These are phyloP conservation scores for Penicillium brevicompactum DNA, from an alignment of 2,329 filamentous ascomycete species.

Conservation along the genomic window DNA sequence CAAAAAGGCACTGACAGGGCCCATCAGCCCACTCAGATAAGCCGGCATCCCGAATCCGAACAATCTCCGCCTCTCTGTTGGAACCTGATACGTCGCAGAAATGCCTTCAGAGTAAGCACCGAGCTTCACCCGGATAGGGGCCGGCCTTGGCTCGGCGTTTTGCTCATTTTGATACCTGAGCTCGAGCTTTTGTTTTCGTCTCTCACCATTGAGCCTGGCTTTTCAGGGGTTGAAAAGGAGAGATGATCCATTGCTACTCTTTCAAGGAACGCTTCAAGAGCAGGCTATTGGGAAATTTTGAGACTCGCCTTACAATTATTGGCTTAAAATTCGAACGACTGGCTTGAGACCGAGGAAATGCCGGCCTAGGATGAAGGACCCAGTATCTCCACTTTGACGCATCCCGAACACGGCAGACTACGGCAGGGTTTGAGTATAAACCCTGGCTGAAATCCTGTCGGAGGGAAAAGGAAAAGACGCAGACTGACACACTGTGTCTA, in stretches of 20 bases:
- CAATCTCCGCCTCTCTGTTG: neutral
- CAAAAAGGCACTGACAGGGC: neutral
- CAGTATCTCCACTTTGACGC: conserved; percentile 1
- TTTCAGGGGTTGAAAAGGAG: too few relatives aligned
- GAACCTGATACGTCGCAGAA: neutral
- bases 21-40: neutral
- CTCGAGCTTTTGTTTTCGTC: neutral
- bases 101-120: conserved; percentile 9
- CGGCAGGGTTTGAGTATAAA: neutral
- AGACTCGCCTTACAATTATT: neutral
- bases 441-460: neutral
- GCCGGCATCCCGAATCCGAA: conserved; percentile 10
- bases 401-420: neutral
- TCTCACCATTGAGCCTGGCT: neutral
- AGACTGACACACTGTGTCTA: neutral
- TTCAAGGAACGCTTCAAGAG: neutral
- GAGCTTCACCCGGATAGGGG: conserved; percentile 15
- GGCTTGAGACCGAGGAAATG: conserved; percentile 1
- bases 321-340: neutral
- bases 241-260: too few relatives aligned
- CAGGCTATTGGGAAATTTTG: neutral
- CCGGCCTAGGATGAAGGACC: neutral
- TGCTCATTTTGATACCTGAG: neutral
- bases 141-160: conserved; percentile 15
- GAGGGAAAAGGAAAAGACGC: neutral